Percentiles rank a stretch among this genome's conserved stretches.
Evolutionary conservation across 805 yeast species (phyloP).

Genomic region (Metschnikowia orientalis): DNA sequence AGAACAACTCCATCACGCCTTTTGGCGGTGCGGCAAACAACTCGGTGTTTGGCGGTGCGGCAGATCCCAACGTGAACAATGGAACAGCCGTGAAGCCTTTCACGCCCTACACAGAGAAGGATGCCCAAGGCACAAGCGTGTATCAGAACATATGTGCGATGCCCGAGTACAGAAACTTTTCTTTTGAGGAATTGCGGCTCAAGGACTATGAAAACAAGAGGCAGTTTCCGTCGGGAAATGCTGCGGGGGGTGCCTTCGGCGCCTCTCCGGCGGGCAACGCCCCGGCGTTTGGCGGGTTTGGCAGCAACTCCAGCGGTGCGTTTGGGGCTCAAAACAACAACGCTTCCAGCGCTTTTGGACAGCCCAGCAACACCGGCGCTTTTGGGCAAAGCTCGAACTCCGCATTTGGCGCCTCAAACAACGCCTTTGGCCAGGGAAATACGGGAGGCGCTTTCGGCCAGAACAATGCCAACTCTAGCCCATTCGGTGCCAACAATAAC

Average conservation of each 20-base stretch:
- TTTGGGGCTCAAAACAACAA: constrained; percentile 27
- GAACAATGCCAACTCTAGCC: constrained; percentile 21
- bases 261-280: constrained; percentile 12
- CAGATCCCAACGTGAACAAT: constrained; percentile 38
- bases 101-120: constrained; percentile 68
- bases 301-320: constrained; percentile 9
- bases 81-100: constrained; percentile 76
- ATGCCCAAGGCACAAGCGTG: constrained; percentile 48
- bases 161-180: constrained; percentile 83
- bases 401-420: constrained; percentile 17
- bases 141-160: constrained; percentile 77
- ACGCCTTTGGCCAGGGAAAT: constrained; percentile 2
- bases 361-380: constrained; percentile 18
- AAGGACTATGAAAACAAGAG: constrained; percentile 82
- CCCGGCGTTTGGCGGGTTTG: constrained; percentile 6
- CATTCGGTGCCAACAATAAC: constrained; percentile 19
- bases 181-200: constrained; percentile 82
- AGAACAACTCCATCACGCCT: constrained; percentile 17
- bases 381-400: constrained; percentile 26
- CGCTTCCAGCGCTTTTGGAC: constrained; percentile 33
- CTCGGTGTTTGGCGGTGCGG: constrained; percentile 22
- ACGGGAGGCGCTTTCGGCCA: constrained; percentile 21
- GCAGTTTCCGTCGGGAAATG: constrained; percentile 46
- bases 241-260: constrained; percentile 25
- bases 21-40: constrained; percentile 17